Conservation (phyloP, 257 asterid species). For the Pogostemon cablin region DNA sequence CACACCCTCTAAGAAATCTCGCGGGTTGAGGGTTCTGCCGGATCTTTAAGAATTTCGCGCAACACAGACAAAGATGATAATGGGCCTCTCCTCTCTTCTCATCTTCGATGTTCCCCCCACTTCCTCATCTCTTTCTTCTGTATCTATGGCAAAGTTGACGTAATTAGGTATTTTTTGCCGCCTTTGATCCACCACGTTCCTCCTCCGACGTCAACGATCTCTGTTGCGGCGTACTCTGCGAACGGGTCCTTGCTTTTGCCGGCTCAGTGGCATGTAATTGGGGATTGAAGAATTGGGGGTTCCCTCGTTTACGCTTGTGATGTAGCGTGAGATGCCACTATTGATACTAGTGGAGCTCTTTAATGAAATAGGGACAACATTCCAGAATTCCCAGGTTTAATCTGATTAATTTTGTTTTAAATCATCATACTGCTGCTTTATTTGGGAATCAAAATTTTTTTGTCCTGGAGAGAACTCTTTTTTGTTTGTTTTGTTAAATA, state of each 20-base stretch:
- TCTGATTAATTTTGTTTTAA: too few relatives aligned
- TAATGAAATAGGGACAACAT: neutral
- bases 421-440: slow-evolving; percentile 32
- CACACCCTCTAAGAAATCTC: too few relatives aligned
- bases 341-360: slow-evolving; percentile 52
- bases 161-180: slow-evolving; percentile 45
- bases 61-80: too few relatives aligned
- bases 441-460: slow-evolving; percentile 41
- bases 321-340: slow-evolving; percentile 40
- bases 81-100: too few relatives aligned
- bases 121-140: too few relatives aligned
- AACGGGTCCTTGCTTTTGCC: slow-evolving; percentile 74
- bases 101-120: too few relatives aligned
- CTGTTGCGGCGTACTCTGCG: slow-evolving; percentile 87
- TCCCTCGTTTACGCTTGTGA: slow-evolving; percentile 40
- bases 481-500: too few relatives aligned
- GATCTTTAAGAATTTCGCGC: too few relatives aligned
- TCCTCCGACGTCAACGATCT: slow-evolving; percentile 84
- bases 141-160: too few relatives aligned
- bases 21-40: too few relatives aligned
- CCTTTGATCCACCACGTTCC: slow-evolving; percentile 60
- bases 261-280: slow-evolving; percentile 89
- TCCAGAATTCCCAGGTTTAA: too few relatives aligned
- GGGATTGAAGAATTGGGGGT: slow-evolving; percentile 46
- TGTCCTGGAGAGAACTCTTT: slow-evolving; percentile 31